Base-by-base conservation (phyloP, 345 rosid genomes). In the Citrus hindsii region DNA sequence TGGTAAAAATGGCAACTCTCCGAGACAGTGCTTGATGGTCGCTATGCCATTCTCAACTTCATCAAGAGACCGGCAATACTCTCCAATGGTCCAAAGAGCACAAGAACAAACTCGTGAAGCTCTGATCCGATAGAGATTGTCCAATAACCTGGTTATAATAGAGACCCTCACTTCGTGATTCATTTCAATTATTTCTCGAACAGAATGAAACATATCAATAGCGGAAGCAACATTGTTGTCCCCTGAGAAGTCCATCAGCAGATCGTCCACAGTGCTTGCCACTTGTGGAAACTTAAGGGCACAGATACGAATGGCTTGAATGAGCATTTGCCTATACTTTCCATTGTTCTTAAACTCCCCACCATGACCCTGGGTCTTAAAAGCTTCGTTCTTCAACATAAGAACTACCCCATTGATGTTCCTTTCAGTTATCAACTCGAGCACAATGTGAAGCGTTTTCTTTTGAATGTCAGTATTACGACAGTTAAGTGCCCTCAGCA, bases 11-110 rank as follows among this genome's bases (percentile, higher is more conserved):
- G 97, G 98, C 70, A 93, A 87, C 69, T 92, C 98, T 10, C 98
- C 98, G 73, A 93, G 92, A 79, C 98, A 92, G 78, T 93, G 98
- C 82, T 90, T 92, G 53, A 93, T 92, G 42, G 93, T 92, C 69
- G 89, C 79, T 76, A 93, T 85, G 82, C 97, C 98, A 80, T 85
- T 90, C 88, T 90, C 92, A 73, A 92, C 94, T 86, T 93, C 98
- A 7, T 94, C 88, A 77, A 93, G 94, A 37, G 93, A 92, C 64
- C 89, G 87, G 78, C 98, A 93, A 79, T 92, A 92, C 82, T 93
- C 98, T 21, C 97, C 98, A 82, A 93, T 90, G 73, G 89, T 92
- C 98, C 98, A 93, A 77, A 93, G 98, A 40, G 98, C 98, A 75
- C 91, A 87, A 60, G 97, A 90, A 82, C 98, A 93, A 27, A 92